Evolutionary conservation across 805 yeast species (phyloP).

Genomic region (Barnettozyma pratensis): DNA sequence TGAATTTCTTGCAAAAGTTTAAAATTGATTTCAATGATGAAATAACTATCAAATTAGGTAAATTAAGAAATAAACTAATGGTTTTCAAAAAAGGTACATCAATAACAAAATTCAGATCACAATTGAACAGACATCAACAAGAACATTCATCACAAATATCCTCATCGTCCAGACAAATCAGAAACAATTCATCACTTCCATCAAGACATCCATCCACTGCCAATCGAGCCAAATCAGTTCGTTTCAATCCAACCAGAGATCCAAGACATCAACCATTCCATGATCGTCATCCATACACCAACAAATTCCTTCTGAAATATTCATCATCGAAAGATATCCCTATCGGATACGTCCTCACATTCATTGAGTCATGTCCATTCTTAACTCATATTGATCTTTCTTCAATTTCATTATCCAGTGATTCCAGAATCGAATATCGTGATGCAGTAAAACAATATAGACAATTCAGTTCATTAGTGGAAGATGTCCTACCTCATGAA

Average conservation of each 20-base stretch:
- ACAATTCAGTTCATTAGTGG: constrained; percentile 19
- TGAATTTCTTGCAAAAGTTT: constrained; percentile 9
- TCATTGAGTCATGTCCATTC: constrained; percentile 64
- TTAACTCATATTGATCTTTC: constrained; percentile 52
- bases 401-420: constrained; percentile 56
- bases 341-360: constrained; percentile 65
- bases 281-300: constrained; percentile 54
- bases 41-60: constrained; percentile 5
- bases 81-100: constrained; percentile 1
- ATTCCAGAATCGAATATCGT: constrained; percentile 44
- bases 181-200: background rate
- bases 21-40: constrained; percentile 7
- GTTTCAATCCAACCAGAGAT: constrained; percentile 7
- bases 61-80: constrained; percentile 4
- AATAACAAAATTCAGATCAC: background rate
- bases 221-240: constrained; percentile 3
- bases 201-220: background rate
- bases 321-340: constrained; percentile 73
- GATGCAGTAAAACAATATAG: constrained; percentile 1
- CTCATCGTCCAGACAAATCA: background rate
- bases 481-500: constrained; percentile 13
- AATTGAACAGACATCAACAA: no score
- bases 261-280: constrained; percentile 29
- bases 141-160: background rate
- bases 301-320: constrained; percentile 56